Base-by-base conservation (phyloP, 352 stramenopile species). In the Phytophthora chlamydospora region DNA sequence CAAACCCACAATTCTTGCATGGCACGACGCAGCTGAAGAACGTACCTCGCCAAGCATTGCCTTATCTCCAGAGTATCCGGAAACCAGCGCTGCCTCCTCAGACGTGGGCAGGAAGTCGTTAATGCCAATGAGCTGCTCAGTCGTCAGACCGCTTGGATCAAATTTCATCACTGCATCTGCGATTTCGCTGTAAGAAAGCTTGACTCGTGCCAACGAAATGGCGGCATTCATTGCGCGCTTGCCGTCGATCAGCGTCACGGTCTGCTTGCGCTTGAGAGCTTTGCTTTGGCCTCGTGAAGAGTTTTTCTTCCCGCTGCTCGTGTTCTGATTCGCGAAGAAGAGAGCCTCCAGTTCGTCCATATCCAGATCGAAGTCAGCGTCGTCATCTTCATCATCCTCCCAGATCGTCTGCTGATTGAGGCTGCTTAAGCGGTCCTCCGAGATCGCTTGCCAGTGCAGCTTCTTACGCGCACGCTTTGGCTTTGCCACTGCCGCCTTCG, bases 141-240 rank as follows among this genome's bases (percentile, higher is more conserved):
- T 53, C 2, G 80, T 86, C 31, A 95, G 58, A 0, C 85, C 74
- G 24, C 57, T 83, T 8, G 80, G 58, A 40, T 95, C 69, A 51
- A 97, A 92, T 9, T 76, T 79, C 19, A 62, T 48, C 29, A 97
- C 80, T 4, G 81, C 85, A 14, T 88, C 65, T 59, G 89, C 75
- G 34, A 98, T 91, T 42, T 95, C 88, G 0, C 76, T 70, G 72
- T 98, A 98, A 17, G 90, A 91, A 38, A 98, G 75, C 70, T 98
- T 98, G 29, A 99, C 80, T 51, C 96, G 73, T 6, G 95, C 92
- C 4, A 99, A 75, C 29, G 97, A 97, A 57, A 99, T 99, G 1
- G 92, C 97, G 31, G 93, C 95, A 71, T 99, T 99, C 95, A 99
- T 99, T 10, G 91, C 96, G 32, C 95, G 89, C 66, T 99, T 99